Percentiles rank a stretch among this genome's conserved stretches.
These are phyloP conservation scores for Coemansia sp. DNA, from an alignment of 371 early-diverging fungal genomes.

Conservation along the genomic window DNA sequence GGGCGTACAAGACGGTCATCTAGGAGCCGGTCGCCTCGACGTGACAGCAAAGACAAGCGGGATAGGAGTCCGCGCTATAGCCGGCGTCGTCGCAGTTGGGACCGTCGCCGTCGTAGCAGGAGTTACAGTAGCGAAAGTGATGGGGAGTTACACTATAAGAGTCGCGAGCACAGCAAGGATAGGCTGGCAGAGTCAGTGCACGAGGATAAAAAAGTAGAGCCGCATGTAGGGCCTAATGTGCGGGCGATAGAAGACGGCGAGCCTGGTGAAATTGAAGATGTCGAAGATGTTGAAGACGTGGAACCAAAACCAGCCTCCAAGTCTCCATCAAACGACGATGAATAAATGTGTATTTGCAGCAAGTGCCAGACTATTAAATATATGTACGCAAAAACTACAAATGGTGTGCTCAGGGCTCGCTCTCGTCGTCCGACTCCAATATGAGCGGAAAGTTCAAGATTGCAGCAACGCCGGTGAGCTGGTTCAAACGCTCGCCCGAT, in stretches of 20 bases:
- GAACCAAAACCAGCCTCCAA: conserved; percentile 3
- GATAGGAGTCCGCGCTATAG: not conserved
- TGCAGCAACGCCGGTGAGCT: conserved; percentile 93
- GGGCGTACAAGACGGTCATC: not conserved
- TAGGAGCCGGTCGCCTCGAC: conserved; percentile 3
- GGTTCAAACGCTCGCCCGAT: conserved; percentile 91
- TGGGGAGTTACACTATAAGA: conserved; percentile 1
- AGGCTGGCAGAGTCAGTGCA: not conserved
- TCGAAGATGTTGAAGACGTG: conserved; percentile 39
- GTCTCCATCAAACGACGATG: too few species aligned
- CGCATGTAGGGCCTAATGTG: not conserved
- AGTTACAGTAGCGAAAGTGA: conserved; percentile 3
- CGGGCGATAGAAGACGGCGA: conserved; percentile 44
- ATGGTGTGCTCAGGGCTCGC: not conserved
- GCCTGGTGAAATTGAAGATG: conserved; percentile 49
- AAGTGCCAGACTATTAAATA: not conserved
- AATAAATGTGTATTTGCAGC: not conserved
- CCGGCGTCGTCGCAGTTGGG: not conserved
- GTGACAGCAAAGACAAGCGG: conserved; percentile 6
- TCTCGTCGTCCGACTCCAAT: conserved; percentile 39
- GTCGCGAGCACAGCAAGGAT: not conserved
- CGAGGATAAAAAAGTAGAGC: not conserved
- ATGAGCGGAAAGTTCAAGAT: conserved; percentile 77
- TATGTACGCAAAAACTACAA: not conserved
- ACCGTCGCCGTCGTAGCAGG: conserved; percentile 22